Percentiles rank a stretch among this genome's conserved stretches.
These are phyloP conservation scores for Wallacemonas sp. DNA, from an alignment of 208 protist genomes.

Conservation along the genomic window DNA sequence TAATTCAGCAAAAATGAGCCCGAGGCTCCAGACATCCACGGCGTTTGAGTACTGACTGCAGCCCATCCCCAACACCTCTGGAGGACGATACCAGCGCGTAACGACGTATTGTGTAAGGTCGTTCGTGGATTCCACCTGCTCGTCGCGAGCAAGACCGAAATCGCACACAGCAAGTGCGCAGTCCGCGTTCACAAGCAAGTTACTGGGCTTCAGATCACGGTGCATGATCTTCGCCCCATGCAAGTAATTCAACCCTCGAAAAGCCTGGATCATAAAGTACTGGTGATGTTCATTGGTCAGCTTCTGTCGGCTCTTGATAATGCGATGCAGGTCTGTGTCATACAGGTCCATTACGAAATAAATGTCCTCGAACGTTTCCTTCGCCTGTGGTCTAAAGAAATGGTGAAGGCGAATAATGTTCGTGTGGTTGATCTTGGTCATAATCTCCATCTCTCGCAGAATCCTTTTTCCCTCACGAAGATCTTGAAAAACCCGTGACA, in stretches of 20 bases:
- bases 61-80: conserved; percentile 96
- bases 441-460: conserved; percentile 96
- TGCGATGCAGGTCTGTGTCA: conserved; percentile 98
- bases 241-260: conserved; percentile 95
- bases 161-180: conserved; percentile 95
- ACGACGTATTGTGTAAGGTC: conserved; percentile 97
- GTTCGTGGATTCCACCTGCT: conserved; percentile 45
- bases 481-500: conserved; percentile 94
- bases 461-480: conserved; percentile 95
- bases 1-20: conserved; percentile 98
- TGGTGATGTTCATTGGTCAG: conserved; percentile 97
- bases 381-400: conserved; percentile 72
- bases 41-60: conserved; percentile 93
- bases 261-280: conserved; percentile 99
- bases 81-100: conserved; percentile 99
- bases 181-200: conserved; percentile 95
- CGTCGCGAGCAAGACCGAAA: conserved; percentile 90
- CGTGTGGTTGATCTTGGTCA: conserved; percentile 91
- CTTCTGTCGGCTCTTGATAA: conserved; percentile 94
- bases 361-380: conserved; percentile 84
- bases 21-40: conserved; percentile 97
- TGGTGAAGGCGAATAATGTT: conserved; percentile 93
- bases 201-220: conserved; percentile 95
- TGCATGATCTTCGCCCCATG: conserved; percentile 98
- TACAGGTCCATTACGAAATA: conserved; percentile 92